These are phyloP conservation scores for Acrodontium crateriforme DNA, from an alignment of 2,329 filamentous ascomycete genomes.

Conservation along the genomic window DNA sequence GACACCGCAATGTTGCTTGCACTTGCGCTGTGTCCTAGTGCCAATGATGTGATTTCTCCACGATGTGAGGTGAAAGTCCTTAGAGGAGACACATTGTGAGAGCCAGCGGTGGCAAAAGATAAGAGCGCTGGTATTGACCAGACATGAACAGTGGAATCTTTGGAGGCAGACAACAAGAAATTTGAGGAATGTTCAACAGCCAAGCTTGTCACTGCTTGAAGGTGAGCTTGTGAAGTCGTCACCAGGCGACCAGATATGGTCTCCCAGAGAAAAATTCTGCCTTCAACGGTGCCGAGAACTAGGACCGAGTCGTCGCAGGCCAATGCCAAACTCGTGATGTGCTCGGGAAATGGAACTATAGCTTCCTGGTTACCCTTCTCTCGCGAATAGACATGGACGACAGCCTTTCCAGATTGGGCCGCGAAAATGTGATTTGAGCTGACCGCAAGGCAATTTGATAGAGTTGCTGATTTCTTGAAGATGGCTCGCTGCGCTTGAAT, in stretches of 20 bases:
- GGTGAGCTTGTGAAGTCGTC: conserved; percentile 62
- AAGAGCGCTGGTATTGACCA: conserved; percentile 74
- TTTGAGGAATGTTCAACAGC: conserved; percentile 54
- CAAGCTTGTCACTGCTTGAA: conserved; percentile 67
- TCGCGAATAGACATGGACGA: conserved; percentile 83
- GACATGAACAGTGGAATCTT: conserved; percentile 81
- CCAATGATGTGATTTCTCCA: conserved; percentile 53
- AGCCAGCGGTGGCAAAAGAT: conserved; percentile 41
- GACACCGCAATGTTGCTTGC: conserved; percentile 74
- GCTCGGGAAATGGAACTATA: conserved; percentile 74
- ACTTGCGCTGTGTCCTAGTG: conserved; percentile 51
- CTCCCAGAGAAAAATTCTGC: conserved; percentile 82
- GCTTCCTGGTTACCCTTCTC: conserved; percentile 77
- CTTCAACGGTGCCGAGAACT: conserved; percentile 69
- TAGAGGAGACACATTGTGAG: conserved; percentile 51
- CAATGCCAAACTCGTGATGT: conserved; percentile 64
- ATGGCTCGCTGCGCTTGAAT: conserved; percentile 57
- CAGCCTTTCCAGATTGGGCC: conserved; percentile 80
- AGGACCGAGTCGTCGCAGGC: conserved; percentile 54
- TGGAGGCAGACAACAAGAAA: conserved; percentile 63
- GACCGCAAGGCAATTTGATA: conserved; percentile 64
- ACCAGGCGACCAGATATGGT: conserved; percentile 62
- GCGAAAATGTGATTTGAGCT: conserved; percentile 77
- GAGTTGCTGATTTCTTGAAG: conserved; percentile 87
- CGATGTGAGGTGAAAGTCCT: conserved; percentile 67